These are phyloP conservation scores for Aspergillus olivimuriae DNA, from an alignment of 495 filamentous ascomycete species.

Conservation along the genomic window DNA sequence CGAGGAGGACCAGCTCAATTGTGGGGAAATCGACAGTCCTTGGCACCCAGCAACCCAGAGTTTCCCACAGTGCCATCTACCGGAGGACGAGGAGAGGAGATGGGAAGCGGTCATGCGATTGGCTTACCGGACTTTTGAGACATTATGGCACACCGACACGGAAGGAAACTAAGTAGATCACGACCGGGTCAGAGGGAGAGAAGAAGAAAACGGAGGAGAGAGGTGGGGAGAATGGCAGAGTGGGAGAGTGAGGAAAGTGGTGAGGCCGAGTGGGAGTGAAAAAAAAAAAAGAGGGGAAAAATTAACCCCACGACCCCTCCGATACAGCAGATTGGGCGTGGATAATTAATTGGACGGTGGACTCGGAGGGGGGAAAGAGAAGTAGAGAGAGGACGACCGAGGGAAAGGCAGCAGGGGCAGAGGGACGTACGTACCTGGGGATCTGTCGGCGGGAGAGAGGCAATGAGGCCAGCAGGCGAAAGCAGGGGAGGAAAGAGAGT, in stretches of 20 bases:
- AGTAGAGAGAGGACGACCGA: background rate
- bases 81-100: background rate
- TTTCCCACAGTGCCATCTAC: constrained; percentile 10
- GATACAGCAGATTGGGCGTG: background rate
- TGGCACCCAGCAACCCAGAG: constrained; percentile 4
- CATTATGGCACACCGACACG: constrained; percentile 25
- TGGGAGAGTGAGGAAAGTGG: background rate
- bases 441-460: background rate
- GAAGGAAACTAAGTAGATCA: constrained; percentile 21
- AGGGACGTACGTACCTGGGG: background rate
- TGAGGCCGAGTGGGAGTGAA: too few relatives aligned
- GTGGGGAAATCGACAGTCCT: constrained; percentile 11
- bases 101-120: constrained; percentile 3
- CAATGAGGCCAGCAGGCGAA: background rate
- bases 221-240: background rate
- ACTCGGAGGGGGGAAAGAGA: background rate
- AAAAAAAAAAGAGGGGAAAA: constrained; percentile 3
- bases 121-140: constrained; percentile 41
- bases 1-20: constrained; percentile 7
- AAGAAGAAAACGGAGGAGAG: background rate
- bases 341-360: background rate
- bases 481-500: background rate
- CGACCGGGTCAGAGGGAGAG: background rate
- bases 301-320: constrained; percentile 2
- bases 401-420: background rate